These are phyloP conservation scores for Scalesia atractyloides DNA, from an alignment of 129 eudicot genomes.

Conservation along the genomic window DNA sequence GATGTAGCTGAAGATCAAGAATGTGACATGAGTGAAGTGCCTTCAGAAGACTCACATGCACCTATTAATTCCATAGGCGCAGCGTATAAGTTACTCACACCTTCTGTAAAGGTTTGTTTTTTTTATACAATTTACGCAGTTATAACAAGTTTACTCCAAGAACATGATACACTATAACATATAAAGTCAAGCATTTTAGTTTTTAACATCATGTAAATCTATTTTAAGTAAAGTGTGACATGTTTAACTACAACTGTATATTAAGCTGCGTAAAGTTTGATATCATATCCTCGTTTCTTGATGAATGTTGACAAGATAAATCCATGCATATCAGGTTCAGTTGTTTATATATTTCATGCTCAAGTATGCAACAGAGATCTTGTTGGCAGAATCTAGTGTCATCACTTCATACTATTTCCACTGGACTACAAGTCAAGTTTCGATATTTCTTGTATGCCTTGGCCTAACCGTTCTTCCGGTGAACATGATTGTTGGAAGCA, in stretches of 20 bases:
- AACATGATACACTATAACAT: background rate
- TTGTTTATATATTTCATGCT: slow-evolving; percentile 94
- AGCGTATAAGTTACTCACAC: slow-evolving; percentile 87
- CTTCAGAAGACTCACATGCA: slow-evolving; percentile 63
- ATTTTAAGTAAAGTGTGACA: too few species aligned
- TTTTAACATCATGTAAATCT: too few species aligned
- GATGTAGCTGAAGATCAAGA: slow-evolving; percentile 63
- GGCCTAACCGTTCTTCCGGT: slow-evolving; percentile 96
- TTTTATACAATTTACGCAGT: background rate
- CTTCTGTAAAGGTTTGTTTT: slow-evolving; percentile 79
- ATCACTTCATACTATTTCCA: slow-evolving; percentile 73
- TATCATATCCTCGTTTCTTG: background rate
- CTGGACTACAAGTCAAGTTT: slow-evolving; percentile 77
- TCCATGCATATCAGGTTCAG: slow-evolving; percentile 59
- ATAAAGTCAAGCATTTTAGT: background rate
- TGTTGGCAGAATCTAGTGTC: slow-evolving; percentile 95
- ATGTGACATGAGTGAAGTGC: slow-evolving; percentile 73
- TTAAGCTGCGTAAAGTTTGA: background rate
- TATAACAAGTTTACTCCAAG: background rate
- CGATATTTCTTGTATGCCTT: slow-evolving; percentile 82
- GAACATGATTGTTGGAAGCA: slow-evolving; percentile 76
- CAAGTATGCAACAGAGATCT: slow-evolving; percentile 88
- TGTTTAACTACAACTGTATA: background rate
- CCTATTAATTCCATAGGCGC: slow-evolving; percentile 69
- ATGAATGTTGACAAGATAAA: slow-evolving; percentile 10